Evolutionary conservation across 1,284 basidiomycete species (phyloP), one percentile per base, ranked within the genome.

Genomic region (Ganoderma lingzhi): DNA sequence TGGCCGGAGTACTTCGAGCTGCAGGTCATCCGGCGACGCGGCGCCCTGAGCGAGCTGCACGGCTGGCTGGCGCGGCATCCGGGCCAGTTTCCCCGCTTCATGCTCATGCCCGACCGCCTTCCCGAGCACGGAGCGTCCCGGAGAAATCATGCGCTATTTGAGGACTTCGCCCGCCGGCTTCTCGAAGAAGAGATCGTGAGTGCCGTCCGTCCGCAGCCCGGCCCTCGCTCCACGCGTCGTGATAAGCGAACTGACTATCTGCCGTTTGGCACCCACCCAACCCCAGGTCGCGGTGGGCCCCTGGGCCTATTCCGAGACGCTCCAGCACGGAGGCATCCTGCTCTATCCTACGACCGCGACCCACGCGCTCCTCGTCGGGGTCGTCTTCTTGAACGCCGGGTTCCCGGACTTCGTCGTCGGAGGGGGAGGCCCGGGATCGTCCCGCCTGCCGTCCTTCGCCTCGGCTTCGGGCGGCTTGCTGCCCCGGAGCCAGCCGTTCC

Each of bases 91-190:
- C 87, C 87, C 32, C 82, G 87, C 67, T 89, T 85, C 78, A 88
- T 88, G 63, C 87, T 91, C 78, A 86, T 90, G 83, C 85, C 90
- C 12, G 87, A 89, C 75, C 84, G 85, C 45, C 82, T 88, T 61
- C 79, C 85, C 44, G 85, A 89, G 69, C 79, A 84, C 28, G 81
- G 84, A 42, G 77, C 78, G 53, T 83, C 85, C 74, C 80, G 80
- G 63, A 82, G 83, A 66, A 91, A 90, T 75, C 81, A 85, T 74
- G 78, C 83, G 48, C 82, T 80, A 65, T 91, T 90, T 76, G 84
- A 87, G 66, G 82, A 84, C 41, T 80, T 91, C 69, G 85, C 88
- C 23, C 80, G 83, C 28, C 78, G 85, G 41, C 78, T 91, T 32
- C 83, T 82, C 66, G 86, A 89, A 67, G 83, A 83, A 70, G 84